These are phyloP conservation scores for Haplographium delicatum DNA, from an alignment of 495 filamentous ascomycete species.

Conservation along the genomic window DNA sequence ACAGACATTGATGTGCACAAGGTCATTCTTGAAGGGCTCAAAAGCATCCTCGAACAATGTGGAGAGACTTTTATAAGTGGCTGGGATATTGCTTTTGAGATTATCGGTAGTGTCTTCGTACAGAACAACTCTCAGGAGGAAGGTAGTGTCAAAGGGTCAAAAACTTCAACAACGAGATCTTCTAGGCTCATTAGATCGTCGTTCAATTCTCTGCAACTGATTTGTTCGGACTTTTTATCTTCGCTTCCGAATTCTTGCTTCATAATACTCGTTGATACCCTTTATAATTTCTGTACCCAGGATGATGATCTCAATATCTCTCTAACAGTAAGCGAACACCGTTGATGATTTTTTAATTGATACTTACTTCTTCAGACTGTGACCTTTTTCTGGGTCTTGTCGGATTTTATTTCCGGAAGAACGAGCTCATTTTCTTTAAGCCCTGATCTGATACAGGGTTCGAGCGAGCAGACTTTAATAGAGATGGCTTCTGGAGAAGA, in stretches of 20 bases:
- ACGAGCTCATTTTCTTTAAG: slow-evolving; percentile 33
- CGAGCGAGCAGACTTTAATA: slow-evolving; percentile 43
- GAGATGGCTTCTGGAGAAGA: slow-evolving; percentile 46
- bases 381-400: slow-evolving; percentile 92
- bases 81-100: slow-evolving; percentile 80
- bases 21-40: slow-evolving; percentile 73
- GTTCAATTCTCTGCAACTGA: slow-evolving; percentile 82
- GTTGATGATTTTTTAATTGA: background rate
- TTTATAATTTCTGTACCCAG: slow-evolving; percentile 82
- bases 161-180: slow-evolving; percentile 50
- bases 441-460: slow-evolving; percentile 42
- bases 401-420: slow-evolving; percentile 67
- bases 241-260: slow-evolving; percentile 74
- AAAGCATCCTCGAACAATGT: slow-evolving; percentile 78
- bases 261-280: slow-evolving; percentile 77
- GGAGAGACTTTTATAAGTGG: slow-evolving; percentile 76
- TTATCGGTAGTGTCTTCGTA: slow-evolving; percentile 79
- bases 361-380: slow-evolving; percentile 54
- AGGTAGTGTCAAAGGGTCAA: slow-evolving; percentile 14
- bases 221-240: slow-evolving; percentile 88
- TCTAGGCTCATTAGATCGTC: slow-evolving; percentile 73
- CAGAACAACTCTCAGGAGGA: slow-evolving; percentile 28
- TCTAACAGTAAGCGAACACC: slow-evolving; percentile 56
- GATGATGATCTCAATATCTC: slow-evolving; percentile 92
- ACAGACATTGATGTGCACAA: slow-evolving; percentile 79